Percentiles rank a stretch among this genome's conserved stretches.
Evolutionary conservation across 176 grass and related monocot genomes (phyloP).

Genomic region (Rhynchospora breviuscula): DNA sequence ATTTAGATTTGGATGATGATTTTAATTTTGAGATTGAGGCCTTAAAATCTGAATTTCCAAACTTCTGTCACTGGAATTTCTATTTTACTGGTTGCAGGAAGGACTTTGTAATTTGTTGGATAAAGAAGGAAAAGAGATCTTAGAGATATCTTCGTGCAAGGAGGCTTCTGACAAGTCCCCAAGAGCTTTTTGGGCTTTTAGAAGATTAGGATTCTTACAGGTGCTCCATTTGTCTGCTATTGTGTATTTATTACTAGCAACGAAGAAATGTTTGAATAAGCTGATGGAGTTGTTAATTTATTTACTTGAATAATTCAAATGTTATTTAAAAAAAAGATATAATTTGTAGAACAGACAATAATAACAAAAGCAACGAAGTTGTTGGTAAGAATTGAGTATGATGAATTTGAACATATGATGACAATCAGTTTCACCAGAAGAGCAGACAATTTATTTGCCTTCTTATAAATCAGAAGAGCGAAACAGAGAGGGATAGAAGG

Average conservation of each 20-base stretch:
- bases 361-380: background rate
- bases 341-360: background rate
- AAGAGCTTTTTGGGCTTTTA: constrained; percentile 77
- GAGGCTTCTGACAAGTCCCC: constrained; percentile 69
- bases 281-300: background rate
- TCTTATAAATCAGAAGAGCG: no score
- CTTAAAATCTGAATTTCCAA: background rate
- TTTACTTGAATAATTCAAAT: background rate
- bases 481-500: no score
- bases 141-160: constrained; percentile 81
- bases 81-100: constrained; percentile 35
- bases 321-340: background rate
- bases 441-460: background rate
- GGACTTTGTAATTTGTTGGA: constrained; percentile 74
- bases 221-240: constrained; percentile 16
- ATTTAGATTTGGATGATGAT: background rate
- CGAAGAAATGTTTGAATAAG: background rate
- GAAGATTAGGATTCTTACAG: constrained; percentile 89
- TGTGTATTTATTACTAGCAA: background rate
- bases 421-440: background rate
- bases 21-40: background rate
- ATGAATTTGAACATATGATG: background rate
- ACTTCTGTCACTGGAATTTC: background rate
- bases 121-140: constrained; percentile 77
- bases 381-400: constrained; percentile 3